phyloP scores from a whole-genome alignment of 225 moss, liverwort and hornwort genomes.

The Climacium dendroides region DNA sequence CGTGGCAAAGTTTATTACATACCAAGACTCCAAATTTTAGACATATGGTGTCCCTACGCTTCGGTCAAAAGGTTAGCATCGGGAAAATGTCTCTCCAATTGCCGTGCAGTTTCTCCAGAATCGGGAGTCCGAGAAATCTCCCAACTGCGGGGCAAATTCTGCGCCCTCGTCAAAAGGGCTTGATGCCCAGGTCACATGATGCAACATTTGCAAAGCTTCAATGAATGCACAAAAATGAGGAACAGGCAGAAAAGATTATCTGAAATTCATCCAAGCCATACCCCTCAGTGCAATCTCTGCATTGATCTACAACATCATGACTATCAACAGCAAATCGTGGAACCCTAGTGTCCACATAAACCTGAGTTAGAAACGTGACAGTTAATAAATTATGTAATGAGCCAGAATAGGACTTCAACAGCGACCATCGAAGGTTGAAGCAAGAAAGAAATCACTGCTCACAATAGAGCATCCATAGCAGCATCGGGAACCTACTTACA shows the following conservation, averaged over 20 bases:
- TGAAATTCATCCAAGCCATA: background rate
- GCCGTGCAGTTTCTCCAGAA: background rate
- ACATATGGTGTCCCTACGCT: background rate
- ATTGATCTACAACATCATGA: background rate
- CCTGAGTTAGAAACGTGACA: background rate
- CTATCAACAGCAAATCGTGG: background rate
- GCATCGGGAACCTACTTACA: background rate
- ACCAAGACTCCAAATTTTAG: background rate
- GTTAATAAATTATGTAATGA: background rate
- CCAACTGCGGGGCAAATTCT: background rate
- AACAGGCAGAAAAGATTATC: background rate
- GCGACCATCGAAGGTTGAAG: background rate
- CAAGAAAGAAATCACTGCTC: background rate
- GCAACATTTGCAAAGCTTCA: background rate
- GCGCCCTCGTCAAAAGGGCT: background rate
- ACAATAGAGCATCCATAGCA: background rate
- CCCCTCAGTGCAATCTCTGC: background rate
- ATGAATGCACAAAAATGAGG: background rate
- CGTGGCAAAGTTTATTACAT: background rate
- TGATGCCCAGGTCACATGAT: background rate
- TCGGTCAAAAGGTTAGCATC: background rate
- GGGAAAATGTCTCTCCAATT: background rate
- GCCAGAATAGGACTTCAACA: background rate
- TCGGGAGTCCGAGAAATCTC: background rate
- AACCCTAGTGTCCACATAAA: background rate